Evolutionary conservation across 495 filamentous ascomycete species (phyloP).

Genomic region (Hypoxylon rickii): DNA sequence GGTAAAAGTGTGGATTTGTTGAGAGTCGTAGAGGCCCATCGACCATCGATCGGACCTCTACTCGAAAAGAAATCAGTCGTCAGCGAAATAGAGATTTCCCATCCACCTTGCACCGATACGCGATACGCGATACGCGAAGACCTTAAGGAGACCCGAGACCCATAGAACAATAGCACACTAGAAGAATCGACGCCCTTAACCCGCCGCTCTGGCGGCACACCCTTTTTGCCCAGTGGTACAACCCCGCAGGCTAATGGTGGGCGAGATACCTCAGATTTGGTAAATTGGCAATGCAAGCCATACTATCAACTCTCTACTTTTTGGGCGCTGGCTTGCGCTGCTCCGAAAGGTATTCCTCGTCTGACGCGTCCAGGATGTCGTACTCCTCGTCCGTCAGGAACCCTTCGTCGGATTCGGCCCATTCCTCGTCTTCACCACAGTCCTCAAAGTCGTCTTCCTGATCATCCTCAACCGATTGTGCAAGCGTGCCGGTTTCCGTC

Average conservation of each 20-base stretch:
- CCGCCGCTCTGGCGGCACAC: no score
- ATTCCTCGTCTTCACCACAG: slow-evolving; percentile 58
- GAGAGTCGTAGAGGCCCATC: slow-evolving; percentile 16
- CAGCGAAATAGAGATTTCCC: slow-evolving; percentile 10
- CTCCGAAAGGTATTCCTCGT: slow-evolving; percentile 74
- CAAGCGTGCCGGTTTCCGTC: slow-evolving; percentile 37
- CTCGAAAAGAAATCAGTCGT: slow-evolving; percentile 7
- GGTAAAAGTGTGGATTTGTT: slow-evolving; percentile 17
- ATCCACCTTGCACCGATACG: neutral
- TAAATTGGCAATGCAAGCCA: no score
- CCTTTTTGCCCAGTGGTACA: neutral
- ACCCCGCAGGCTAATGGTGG: neutral
- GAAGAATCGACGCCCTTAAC: no score
- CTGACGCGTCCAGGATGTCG: slow-evolving; percentile 92
- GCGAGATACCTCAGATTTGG: no score
- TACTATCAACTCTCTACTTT: slow-evolving; percentile 38
- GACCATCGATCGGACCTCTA: no score
- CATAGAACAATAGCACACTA: slow-evolving; percentile 11
- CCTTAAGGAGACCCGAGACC: neutral
- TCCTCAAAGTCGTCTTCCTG: slow-evolving; percentile 68
- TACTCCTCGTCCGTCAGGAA: slow-evolving; percentile 98
- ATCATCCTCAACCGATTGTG: slow-evolving; percentile 39
- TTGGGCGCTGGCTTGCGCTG: slow-evolving; percentile 40
- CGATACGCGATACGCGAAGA: no score
- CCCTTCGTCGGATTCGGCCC: slow-evolving; percentile 63